Conservation (phyloP, 192 early-diverging fungal species). For the Coemansia nantahalensis region DNA sequence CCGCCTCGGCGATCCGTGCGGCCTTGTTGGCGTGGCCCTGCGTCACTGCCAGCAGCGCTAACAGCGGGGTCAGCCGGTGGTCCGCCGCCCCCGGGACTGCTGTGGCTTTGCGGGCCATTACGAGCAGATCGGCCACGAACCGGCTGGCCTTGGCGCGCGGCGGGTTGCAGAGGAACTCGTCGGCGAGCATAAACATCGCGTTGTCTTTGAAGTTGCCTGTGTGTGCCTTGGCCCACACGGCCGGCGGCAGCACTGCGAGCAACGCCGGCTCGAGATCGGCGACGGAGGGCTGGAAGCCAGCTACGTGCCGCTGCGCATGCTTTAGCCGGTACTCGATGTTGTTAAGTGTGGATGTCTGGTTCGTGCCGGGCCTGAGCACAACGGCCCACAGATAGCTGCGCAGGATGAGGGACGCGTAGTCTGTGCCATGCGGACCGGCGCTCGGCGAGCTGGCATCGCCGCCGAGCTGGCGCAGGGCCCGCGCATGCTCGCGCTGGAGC, state of each 20-base stretch:
- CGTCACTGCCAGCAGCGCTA: constrained; percentile 13
- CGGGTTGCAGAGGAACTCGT: constrained; percentile 12
- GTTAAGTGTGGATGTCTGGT: not conserved
- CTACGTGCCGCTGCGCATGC: constrained; percentile 6
- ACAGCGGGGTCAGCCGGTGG: constrained; percentile 27
- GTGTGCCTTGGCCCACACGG: constrained; percentile 10
- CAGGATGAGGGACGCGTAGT: constrained; percentile 9
- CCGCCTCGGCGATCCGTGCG: not conserved
- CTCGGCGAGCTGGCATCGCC: too few relatives aligned
- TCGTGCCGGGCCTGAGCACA: not conserved
- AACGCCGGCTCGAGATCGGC: constrained; percentile 35
- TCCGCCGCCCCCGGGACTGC: constrained; percentile 2
- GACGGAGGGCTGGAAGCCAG: constrained; percentile 11
- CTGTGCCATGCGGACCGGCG: not conserved
- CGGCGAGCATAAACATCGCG: constrained; percentile 32
- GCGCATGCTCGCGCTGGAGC: constrained; percentile 5
- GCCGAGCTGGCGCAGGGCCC: too few relatives aligned
- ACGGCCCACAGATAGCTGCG: constrained; percentile 33
- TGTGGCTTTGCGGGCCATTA: constrained; percentile 3
- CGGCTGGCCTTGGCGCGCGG: not conserved
- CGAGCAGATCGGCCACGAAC: not conserved
- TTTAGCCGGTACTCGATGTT: constrained; percentile 7
- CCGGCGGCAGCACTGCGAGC: constrained; percentile 12
- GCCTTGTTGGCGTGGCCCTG: constrained; percentile 9
- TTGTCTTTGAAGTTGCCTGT: constrained; percentile 25